Base-by-base conservation (phyloP, 2,329 filamentous ascomycete species). In the Aspergillus tubingensis region DNA sequence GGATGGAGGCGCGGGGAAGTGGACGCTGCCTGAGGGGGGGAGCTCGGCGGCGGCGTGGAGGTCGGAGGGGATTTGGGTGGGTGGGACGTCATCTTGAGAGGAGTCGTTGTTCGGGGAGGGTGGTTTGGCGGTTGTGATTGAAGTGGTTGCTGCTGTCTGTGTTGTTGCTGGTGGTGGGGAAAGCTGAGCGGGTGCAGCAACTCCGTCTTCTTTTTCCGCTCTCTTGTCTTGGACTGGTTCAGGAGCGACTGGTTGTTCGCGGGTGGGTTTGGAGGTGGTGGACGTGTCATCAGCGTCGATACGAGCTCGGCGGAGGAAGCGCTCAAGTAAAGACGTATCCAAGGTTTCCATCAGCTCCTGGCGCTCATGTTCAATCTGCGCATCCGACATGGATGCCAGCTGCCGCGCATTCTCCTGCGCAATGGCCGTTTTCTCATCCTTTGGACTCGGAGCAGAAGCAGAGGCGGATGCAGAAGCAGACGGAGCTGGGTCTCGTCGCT, bases 301-400 rank as follows among this genome's bases (percentile, higher is more conserved):
- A 57, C 88, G 92, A 43, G 92, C 89, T 63, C 91, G 84, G 64
- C 85, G 85, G 23, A 98, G 82, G 17, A 99, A 81, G 66, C 86
- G 86, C 71, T 96, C 85, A 5, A 99, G 81, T 32, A 97, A 79
- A 0, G 84, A 84, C 2, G 92, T 89, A 64, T 91, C 89, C 57
- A 98, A 77, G 7, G 85, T 86, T n/a, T 82, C 83, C 72, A 96
- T 83, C n/a, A 99, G 80, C 66, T 98, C 94, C 61, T 86, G 82
- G 47, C 89, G 86, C 62, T 95, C 92, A 67, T 88, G 82, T 63
- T 90, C 87, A 60, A 98, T 96, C 76, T 97, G 91, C 39, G 86
- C 85, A 0, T 86, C 79, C 1, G 90, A 90, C 95, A 99, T 97
- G 25, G 82, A 81, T 13, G 87, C 88, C 50, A 99, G 76, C 62